Evolutionary conservation across 306 rosid species (phyloP).

Genomic region (Inga leiocalycina): DNA sequence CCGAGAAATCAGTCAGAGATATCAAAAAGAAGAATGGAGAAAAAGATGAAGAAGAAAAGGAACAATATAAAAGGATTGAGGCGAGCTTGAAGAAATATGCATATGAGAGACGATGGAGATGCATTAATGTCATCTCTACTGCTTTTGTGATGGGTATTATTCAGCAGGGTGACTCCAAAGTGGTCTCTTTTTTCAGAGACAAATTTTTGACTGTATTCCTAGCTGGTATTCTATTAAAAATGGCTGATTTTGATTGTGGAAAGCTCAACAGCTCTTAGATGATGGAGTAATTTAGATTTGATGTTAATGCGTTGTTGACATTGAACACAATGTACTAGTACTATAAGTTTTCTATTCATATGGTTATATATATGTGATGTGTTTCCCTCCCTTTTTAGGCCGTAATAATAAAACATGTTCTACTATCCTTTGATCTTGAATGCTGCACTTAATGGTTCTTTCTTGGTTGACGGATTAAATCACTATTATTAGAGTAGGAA

Average conservation of each 20-base stretch:
- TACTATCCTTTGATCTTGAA: neutral
- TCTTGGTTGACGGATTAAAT: too few relatives aligned
- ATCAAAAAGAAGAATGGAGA: neutral
- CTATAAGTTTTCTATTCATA: neutral
- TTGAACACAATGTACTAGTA: neutral
- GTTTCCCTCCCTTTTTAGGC: neutral
- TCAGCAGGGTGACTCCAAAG: neutral
- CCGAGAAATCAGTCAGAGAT: neutral
- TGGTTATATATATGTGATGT: neutral
- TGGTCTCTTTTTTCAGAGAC: neutral
- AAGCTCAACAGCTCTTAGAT: neutral
- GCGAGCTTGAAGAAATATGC: neutral
- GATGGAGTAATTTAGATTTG: too few relatives aligned
- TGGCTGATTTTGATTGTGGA: neutral
- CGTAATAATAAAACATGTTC: neutral
- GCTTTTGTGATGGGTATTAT: neutral
- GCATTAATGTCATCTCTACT: neutral
- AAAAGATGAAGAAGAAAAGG: slow-evolving; percentile 11
- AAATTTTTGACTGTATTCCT: neutral
- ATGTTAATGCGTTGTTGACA: neutral
- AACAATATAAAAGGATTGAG: neutral
- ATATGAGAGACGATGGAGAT: neutral
- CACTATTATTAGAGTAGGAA: too few relatives aligned
- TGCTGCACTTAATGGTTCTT: too few relatives aligned
- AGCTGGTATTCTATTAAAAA: neutral